Base-by-base conservation (phyloP, 1,139 yeast species). In the Taiozyma sp. region DNA sequence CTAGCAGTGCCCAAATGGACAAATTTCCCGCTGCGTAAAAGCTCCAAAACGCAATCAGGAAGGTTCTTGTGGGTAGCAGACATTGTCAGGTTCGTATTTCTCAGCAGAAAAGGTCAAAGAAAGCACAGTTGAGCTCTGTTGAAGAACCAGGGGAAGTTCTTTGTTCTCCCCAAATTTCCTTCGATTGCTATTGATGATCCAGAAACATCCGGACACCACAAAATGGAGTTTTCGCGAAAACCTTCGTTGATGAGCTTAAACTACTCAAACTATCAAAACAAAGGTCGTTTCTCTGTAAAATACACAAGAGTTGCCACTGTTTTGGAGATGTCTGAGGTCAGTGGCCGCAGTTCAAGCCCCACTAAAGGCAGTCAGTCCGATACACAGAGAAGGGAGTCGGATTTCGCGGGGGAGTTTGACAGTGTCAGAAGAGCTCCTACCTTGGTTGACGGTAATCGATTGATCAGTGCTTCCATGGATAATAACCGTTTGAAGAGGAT, bases 1-100 rank as follows among this genome's bases (percentile, higher is more conserved):
- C 76, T 70, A 53, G 87, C 80, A 2, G 97, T 91, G 9, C 92
- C 97, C 49, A 91, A 74, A 67, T 91, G 97, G 44, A 91, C 80
- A 66, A 83, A 84, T 55, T 84, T 76, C 19, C 87, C 83, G 10
- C 79, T 74, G 52, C 80, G 74, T 43, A 86, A 71, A 39, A 85
- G 69, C 12, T 71, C 70, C 43, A 75, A 66, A 14, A 84, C 85
- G n/a, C 79, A 73, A 5, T 74, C 76, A 13, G 92, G 90, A 29
- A 84, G 69, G 56, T 76, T 69, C 14, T 70, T 69, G 51, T 59
- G 60, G 22, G 38, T 43, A 6, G 59, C 49, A 5, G 53, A 28
- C 59, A 56, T 56, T 8, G n/a, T 27, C n/a, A 4, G 7, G 4
- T 40, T 23, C 7, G 32, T 19, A 7, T 7, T 16, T 29, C 13